These are phyloP conservation scores for Scytalidium sp. DNA, from an alignment of 2,329 filamentous ascomycete genomes.

Conservation along the genomic window DNA sequence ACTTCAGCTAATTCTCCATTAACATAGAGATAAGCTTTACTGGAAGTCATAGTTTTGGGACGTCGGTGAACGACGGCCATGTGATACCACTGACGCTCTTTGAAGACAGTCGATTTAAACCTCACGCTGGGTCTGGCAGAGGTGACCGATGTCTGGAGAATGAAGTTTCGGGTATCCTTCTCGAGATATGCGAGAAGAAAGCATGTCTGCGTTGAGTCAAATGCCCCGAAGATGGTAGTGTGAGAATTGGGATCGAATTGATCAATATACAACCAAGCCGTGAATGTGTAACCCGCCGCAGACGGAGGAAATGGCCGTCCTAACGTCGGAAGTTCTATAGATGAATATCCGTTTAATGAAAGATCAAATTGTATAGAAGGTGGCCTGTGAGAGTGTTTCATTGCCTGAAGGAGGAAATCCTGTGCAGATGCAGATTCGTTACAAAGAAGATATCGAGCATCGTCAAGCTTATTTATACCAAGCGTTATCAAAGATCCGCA, in stretches of 20 bases:
- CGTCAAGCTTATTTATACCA: constrained; percentile 76
- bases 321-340: constrained; percentile 84
- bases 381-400: constrained; percentile 72
- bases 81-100: constrained; percentile 84
- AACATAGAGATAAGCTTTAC: constrained; percentile 84
- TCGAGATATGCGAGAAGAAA: constrained; percentile 94
- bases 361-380: constrained; percentile 93
- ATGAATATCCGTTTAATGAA: constrained; percentile 81
- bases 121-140: constrained; percentile 84
- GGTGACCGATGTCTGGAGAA: constrained; percentile 90
- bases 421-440: constrained; percentile 51
- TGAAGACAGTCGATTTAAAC: constrained; percentile 81
- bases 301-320: constrained; percentile 78
- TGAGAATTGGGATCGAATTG: constrained; percentile 80
- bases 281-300: constrained; percentile 81
- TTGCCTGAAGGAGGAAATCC: constrained; percentile 70
- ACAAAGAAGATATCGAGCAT: constrained; percentile 71
- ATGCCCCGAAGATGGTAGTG: constrained; percentile 94
- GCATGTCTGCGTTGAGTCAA: constrained; percentile 87
- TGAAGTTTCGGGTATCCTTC: constrained; percentile 89
- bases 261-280: constrained; percentile 86
- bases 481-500: constrained; percentile 69
- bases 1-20: constrained; percentile 94
- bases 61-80: constrained; percentile 83
- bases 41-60: constrained; percentile 69